Evolutionary conservation across 305 asterid species (phyloP), one percentile per base, ranked within the genome.

Genomic region (Fraxinus latifolia): DNA sequence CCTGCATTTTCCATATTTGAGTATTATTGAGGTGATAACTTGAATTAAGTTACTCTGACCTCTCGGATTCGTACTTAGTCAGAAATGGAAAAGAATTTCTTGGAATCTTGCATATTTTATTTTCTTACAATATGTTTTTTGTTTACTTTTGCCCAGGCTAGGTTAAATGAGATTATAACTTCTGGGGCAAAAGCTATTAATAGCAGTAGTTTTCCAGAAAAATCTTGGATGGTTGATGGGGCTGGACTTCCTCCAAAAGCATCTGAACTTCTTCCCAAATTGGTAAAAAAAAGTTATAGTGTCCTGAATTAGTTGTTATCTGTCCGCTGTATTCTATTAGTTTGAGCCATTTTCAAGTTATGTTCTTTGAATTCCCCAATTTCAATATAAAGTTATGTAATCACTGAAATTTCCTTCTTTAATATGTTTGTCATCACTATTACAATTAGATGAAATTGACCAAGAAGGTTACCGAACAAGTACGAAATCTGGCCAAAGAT

Each of bases 141-240:
- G 19, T 5, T 80, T 81, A 60, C 74, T 74, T 77, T 85, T 80
- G 42, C n/a, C 58, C 93, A 95, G 99, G 95, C 97, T 79, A 89
- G 92, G 83, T 86, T 95, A 87, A 89, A 93, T 74, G 98, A 88
- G 85, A 91, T 93, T 83, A 91, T 95, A 83, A 92, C 93, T 79
- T 90, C 97, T 75, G 92, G 85, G 83, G 70, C 82, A 77, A 88
- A 85, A 86, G 60, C 78, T 8, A 78, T 47, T 74, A 86, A 78
- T 65, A 79, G 79, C 78, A 86, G 70, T 87, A 85, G 81, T 79
- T 65, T 74, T 75, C 87, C 93, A 7, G 97, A 88, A 75, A 90
- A 88, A 84, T 93, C 97, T 77, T 95, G 99, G 99, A 90, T 95
- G 97, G 91, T 91, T 42, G 99, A 95, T 88, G 99, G 99, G 82